Base-by-base conservation (phyloP, 2,329 filamentous ascomycete species). In the Fusarium zealandicum region DNA sequence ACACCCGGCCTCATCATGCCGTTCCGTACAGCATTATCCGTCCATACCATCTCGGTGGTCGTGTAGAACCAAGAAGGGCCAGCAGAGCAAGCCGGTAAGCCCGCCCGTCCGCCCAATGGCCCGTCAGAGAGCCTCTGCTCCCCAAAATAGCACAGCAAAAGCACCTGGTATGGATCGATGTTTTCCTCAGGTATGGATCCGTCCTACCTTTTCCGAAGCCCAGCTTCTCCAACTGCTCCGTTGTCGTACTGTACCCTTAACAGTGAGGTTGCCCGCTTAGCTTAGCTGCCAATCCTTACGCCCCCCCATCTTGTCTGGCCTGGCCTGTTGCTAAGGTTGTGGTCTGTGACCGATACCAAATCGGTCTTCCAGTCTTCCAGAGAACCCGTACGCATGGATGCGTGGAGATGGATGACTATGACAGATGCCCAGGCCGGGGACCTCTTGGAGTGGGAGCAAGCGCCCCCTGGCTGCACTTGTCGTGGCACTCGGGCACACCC, bases 391-490 rank as follows among this genome's bases (percentile, higher is more conserved):
- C 45, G 35, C 36, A 48, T 20, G 42, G 31, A 56, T 54, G 52
- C 22, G 57, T 39, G 47, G 52, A 51, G 27, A 44, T 53, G 30
- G 16, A 38, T 35, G 38, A 17, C 58, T 42, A 57, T 60, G 59
- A 63, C 59, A 63, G 59, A 63, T 63, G 58, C 58, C 49, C 53
- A 61, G 57, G 35, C 44, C 37, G 54, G 58, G 58, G 58, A 61
- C 59, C 59, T 62, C 56, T 63, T 56, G 55, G 60, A 10, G 28
- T 30, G 45, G 51, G 43, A 31, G 53, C 59, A 51, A 60, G 51
- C 59, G 42, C 42, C 43, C 42, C 57, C 42, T 30, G 51, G 59
- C 39, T 45, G 50, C 52, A 54, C 57, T 50, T 51, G 5, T 22
- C 20, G 59, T 66, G 56, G 60, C 58, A 67, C 63, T 40, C 20